These are phyloP conservation scores for Trichomonascaceae sp. DNA, from an alignment of 1,139 yeast genomes.

Conservation along the genomic window DNA sequence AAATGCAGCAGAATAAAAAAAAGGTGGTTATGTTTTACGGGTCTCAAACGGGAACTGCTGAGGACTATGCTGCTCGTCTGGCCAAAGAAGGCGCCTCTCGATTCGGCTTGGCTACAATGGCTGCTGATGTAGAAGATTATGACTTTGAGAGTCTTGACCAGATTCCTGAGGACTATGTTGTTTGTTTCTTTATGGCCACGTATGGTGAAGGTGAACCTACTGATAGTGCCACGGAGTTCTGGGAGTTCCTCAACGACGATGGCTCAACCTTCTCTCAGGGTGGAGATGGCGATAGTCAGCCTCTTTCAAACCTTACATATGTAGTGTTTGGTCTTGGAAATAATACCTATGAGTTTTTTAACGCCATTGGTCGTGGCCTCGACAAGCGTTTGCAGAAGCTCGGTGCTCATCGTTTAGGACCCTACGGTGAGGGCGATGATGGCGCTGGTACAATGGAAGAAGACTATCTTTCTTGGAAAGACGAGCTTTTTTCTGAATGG, in stretches of 20 bases:
- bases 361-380: constrained; percentile 69
- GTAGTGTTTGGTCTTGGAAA: constrained; percentile 89
- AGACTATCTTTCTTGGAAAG: constrained; percentile 92
- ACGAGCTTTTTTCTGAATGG: constrained; percentile 58
- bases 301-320: constrained; percentile 57
- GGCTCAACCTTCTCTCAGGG: constrained; percentile 33
- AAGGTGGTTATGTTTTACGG: constrained; percentile 82
- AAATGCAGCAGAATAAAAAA: constrained; percentile 57
- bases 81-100: constrained; percentile 81
- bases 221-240: constrained; percentile 78
- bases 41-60: constrained; percentile 99
- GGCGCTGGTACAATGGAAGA: constrained; percentile 94
- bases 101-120: constrained; percentile 77
- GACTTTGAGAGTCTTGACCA: constrained; percentile 72
- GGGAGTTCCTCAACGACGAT: constrained; percentile 35
- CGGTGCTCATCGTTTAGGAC: constrained; percentile 69
- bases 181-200: constrained; percentile 78
- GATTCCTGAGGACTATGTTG: constrained; percentile 49
- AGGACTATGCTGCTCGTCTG: constrained; percentile 87
- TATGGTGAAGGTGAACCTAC: constrained; percentile 99
- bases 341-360: constrained; percentile 86
- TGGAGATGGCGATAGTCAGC: constrained; percentile 48
- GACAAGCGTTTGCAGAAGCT: constrained; percentile 46
- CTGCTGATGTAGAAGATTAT: constrained; percentile 81
- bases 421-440: constrained; percentile 87